A percentile compares a stretch with the other conserved stretches of the same genome.
Conservation (phyloP, 2,329 filamentous ascomycete genomes). For the Hymenoscyphus salicellus region DNA sequence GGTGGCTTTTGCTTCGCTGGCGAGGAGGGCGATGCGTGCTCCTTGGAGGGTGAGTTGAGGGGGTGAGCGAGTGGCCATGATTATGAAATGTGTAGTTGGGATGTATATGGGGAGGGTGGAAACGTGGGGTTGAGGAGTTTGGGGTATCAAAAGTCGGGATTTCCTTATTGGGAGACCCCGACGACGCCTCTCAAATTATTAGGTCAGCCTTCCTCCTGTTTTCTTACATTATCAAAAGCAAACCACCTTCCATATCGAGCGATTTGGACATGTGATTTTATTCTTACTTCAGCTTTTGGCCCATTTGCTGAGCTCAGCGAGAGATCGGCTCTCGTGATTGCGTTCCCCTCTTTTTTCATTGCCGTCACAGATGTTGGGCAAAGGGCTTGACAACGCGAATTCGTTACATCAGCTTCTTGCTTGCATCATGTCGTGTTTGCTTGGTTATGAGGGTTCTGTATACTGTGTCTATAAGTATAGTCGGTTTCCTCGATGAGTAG, state of each 20-base stretch:
- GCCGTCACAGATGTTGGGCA: neutral
- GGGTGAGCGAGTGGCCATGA: conserved; percentile 25
- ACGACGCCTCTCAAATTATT: neutral
- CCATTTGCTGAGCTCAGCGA: neutral
- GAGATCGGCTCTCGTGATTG: neutral
- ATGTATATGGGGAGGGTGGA: neutral
- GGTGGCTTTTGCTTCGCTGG: conserved; percentile 26
- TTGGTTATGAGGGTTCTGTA: neutral
- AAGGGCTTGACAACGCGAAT: neutral
- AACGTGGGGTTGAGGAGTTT: no score
- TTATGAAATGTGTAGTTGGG: neutral
- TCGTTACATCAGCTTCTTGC: no score
- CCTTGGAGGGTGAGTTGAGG: conserved; percentile 29
- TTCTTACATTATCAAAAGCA: neutral
- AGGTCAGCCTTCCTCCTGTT: neutral
- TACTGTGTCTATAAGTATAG: conserved; percentile 5
- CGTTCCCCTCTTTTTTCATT: neutral
- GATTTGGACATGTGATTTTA: neutral
- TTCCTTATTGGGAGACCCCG: no score
- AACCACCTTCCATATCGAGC: neutral
- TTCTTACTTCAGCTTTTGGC: neutral
- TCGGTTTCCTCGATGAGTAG: neutral
- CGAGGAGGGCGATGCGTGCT: conserved; percentile 30
- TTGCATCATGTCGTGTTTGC: neutral
- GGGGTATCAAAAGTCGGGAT: no score